phyloP scores from a whole-genome alignment of 495 filamentous ascomycete species.

The Talaromyces ruber region DNA sequence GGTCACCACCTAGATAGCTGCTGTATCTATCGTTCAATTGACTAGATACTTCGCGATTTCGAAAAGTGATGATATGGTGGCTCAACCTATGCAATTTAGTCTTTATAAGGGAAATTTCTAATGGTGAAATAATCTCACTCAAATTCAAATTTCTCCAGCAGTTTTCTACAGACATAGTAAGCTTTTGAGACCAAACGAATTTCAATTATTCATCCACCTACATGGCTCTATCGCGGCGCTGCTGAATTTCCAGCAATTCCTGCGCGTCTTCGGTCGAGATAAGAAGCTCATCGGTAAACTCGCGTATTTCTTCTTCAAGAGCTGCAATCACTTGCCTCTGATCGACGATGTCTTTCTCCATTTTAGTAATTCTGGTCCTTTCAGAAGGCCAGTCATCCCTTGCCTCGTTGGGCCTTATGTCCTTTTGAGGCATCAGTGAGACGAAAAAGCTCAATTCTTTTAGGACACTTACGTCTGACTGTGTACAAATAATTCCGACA shows the following conservation, averaged over 20 bases:
- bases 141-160: not conserved
- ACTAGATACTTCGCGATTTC: not conserved
- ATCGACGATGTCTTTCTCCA: not conserved
- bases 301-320: not conserved
- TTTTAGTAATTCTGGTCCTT: not conserved
- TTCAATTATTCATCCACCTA: not conserved
- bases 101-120: not conserved
- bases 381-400: not conserved
- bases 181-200: not conserved
- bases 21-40: not conserved
- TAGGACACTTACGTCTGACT: conserved; percentile 3
- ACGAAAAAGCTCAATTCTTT: not conserved
- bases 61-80: not conserved
- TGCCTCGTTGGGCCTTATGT: conserved; percentile 2
- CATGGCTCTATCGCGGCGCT: not conserved
- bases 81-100: conserved; percentile 1
- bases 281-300: not conserved
- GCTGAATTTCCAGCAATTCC: not conserved
- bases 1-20: not conserved
- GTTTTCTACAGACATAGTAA: not conserved
- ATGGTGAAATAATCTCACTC: not conserved
- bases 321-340: not conserved
- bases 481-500: conserved; percentile 1
- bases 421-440: not conserved
- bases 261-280: not conserved